phyloP scores from a whole-genome alignment of 345 rosid genomes.

The Populus tremula region DNA sequence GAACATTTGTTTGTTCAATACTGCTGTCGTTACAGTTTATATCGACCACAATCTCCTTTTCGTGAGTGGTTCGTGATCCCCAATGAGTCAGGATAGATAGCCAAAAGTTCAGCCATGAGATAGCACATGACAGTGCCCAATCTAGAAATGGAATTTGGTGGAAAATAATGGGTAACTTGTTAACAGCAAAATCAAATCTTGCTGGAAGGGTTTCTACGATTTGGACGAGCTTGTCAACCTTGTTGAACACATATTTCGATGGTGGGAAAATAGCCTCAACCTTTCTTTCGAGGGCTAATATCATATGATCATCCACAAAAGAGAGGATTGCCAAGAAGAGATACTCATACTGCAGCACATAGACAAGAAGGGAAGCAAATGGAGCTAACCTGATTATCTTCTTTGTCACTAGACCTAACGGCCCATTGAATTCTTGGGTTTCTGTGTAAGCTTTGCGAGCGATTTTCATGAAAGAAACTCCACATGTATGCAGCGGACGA shows the following conservation, averaged over 20 bases:
- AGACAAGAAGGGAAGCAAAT: slow-evolving; percentile 23
- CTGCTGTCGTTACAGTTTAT: slow-evolving; percentile 20
- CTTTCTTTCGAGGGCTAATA: slow-evolving; percentile 39
- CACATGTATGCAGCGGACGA: slow-evolving; percentile 62
- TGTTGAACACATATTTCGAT: slow-evolving; percentile 39
- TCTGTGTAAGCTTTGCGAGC: slow-evolving; percentile 34
- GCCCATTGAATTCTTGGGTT: slow-evolving; percentile 35
- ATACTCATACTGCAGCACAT: slow-evolving; percentile 26
- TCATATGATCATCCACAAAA: slow-evolving; percentile 43
- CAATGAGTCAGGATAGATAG: slow-evolving; percentile 18
- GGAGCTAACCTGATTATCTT: slow-evolving; percentile 19
- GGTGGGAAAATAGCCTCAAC: slow-evolving; percentile 53
- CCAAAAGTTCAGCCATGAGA: slow-evolving; percentile 44
- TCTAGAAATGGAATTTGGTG: slow-evolving; percentile 36
- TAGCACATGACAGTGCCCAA: slow-evolving; percentile 24
- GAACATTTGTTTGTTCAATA: slow-evolving; percentile 16
- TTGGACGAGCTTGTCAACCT: slow-evolving; percentile 34
- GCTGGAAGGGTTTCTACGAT: slow-evolving; percentile 48
- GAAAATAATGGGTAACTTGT: slow-evolving; percentile 28
- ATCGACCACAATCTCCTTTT: slow-evolving; percentile 55
- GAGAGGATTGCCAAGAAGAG: slow-evolving; percentile 33
- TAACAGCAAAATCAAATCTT: slow-evolving; percentile 36
- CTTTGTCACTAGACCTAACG: slow-evolving; percentile 26
- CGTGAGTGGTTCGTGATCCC: slow-evolving; percentile 35
- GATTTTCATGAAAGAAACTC: slow-evolving; percentile 34